Evolutionary conservation across 306 rosid species (phyloP).

Genomic region (Clitoria ternatea): DNA sequence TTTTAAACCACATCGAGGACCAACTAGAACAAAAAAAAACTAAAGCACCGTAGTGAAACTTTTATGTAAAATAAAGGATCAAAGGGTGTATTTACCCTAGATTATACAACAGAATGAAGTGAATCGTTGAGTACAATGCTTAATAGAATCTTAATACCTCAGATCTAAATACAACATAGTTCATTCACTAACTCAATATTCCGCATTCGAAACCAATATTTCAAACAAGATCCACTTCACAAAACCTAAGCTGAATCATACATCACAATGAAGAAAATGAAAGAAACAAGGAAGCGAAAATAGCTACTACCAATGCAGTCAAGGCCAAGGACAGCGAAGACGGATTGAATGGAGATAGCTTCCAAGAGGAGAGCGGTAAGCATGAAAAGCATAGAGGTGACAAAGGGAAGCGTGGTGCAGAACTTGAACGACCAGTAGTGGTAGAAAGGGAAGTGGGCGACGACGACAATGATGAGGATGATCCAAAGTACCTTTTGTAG

Average conservation of each 20-base stretch:
- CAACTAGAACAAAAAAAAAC: too few relatives aligned
- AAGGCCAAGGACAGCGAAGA: conserved; percentile 94
- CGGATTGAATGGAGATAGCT: conserved; percentile 73
- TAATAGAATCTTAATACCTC: background rate
- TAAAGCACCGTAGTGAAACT: too few relatives aligned
- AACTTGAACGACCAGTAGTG: conserved; percentile 80
- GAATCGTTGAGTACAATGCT: background rate
- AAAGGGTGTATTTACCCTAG: too few relatives aligned
- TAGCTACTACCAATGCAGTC: conserved; percentile 68
- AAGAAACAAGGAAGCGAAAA: background rate
- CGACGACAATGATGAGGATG: conserved; percentile 56
- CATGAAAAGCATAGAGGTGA: conserved; percentile 80
- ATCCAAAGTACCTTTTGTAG: conserved; percentile 71
- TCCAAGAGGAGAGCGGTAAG: conserved; percentile 72
- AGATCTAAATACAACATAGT: background rate
- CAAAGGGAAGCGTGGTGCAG: conserved; percentile 62
- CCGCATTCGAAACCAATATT: background rate
- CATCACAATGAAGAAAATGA: background rate
- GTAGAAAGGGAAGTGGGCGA: conserved; percentile 67
- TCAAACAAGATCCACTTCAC: conserved; percentile 14
- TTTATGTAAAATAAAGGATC: too few relatives aligned
- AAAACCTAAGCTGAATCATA: background rate
- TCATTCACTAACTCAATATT: background rate
- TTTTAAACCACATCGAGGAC: too few relatives aligned
- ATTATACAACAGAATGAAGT: background rate